phyloP scores from a whole-genome alignment of 768 basidiomycete genomes.

The Dentipellis sp. region DNA sequence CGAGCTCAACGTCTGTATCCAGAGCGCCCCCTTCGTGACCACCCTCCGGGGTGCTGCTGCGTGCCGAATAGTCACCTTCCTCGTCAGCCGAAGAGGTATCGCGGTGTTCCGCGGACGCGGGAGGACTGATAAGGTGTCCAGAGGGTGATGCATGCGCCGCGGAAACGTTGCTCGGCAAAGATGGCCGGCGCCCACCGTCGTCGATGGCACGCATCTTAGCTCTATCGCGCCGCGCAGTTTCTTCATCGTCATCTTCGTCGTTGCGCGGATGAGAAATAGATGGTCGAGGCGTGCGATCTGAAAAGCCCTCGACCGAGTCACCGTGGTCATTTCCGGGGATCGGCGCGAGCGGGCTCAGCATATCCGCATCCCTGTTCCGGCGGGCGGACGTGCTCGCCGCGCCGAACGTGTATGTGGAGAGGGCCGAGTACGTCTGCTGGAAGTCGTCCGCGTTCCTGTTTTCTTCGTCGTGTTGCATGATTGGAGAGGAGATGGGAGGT shows the following conservation, averaged over 20 bases:
- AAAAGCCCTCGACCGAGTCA: slow-evolving; percentile 17
- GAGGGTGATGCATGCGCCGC: slow-evolving; percentile 5
- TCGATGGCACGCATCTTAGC: slow-evolving; percentile 36
- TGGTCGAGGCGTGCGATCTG: slow-evolving; percentile 36
- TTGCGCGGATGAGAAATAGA: slow-evolving; percentile 25
- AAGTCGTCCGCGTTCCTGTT: slow-evolving; percentile 13
- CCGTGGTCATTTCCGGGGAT: slow-evolving; percentile 3
- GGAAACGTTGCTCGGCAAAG: slow-evolving; percentile 27
- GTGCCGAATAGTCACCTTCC: no score
- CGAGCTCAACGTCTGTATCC: slow-evolving; percentile 13
- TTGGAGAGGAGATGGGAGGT: slow-evolving; percentile 7
- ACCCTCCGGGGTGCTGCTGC: not conserved
- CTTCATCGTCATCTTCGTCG: slow-evolving; percentile 28
- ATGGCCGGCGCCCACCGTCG: slow-evolving; percentile 31
- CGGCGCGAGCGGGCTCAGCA: slow-evolving; percentile 29
- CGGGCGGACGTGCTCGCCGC: slow-evolving; percentile 18
- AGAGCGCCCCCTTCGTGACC: slow-evolving; percentile 8
- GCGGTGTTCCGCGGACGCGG: not conserved
- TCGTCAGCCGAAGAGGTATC: not conserved
- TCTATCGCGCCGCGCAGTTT: slow-evolving; percentile 20
- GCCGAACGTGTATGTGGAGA: slow-evolving; percentile 36
- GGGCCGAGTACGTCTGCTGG: slow-evolving; percentile 25
- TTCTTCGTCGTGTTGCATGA: slow-evolving; percentile 15
- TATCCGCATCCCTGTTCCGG: slow-evolving; percentile 17
- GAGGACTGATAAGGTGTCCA: not conserved